phyloP scores from a whole-genome alignment of 495 filamentous ascomycete genomes.

The Xylaria flabelliformis region DNA sequence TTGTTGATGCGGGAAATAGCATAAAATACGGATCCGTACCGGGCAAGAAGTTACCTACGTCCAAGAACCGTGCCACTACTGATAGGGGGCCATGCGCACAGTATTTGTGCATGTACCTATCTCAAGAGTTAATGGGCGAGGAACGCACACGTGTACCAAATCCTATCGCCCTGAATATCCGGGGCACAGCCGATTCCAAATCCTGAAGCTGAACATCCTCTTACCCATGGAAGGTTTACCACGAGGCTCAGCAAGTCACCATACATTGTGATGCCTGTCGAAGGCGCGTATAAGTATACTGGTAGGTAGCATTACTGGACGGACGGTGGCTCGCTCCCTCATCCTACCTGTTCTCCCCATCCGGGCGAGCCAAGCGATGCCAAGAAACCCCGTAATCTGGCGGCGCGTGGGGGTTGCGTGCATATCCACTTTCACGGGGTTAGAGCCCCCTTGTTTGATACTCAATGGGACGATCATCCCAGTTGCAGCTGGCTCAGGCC shows the following conservation, averaged over 20 bases:
- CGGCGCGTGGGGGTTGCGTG: conserved; percentile 26
- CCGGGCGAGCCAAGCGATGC: conserved; percentile 19
- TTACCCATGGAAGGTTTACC: neutral
- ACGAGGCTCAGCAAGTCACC: conserved; percentile 12
- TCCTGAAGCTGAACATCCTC: conserved; percentile 15
- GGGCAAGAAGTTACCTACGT: neutral
- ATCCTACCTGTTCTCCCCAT: neutral
- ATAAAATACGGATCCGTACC: no score
- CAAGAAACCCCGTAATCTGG: conserved; percentile 29
- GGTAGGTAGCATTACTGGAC: conserved; percentile 11
- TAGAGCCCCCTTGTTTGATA: conserved; percentile 19
- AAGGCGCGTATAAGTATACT: neutral
- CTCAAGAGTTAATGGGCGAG: neutral
- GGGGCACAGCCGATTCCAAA: conserved; percentile 23
- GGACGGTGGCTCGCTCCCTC: neutral
- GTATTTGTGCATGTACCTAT: conserved; percentile 19
- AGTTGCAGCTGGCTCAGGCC: conserved; percentile 12
- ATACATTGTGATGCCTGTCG: neutral
- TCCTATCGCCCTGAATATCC: conserved; percentile 14
- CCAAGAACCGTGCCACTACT: neutral
- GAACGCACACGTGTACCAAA: neutral
- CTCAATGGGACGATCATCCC: conserved; percentile 24
- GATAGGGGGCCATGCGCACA: conserved; percentile 5
- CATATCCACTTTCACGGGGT: conserved; percentile 16
- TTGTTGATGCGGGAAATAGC: conserved; percentile 16